Base-by-base conservation (phyloP, 129 eudicot genomes). In the Scalesia atractyloides region DNA sequence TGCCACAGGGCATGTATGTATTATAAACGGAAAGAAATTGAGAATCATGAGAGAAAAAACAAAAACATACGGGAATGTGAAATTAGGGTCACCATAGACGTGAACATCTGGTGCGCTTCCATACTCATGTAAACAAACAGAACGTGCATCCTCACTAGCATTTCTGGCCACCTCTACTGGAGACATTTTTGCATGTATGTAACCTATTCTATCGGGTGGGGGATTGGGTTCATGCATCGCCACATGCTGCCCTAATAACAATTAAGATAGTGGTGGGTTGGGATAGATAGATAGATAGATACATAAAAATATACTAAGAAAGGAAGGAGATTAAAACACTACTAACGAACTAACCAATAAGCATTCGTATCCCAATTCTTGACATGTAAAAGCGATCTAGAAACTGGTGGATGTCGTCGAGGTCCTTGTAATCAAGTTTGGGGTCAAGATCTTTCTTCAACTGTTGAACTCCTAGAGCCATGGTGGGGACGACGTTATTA, bases 71-170 rank as follows among this genome's bases (percentile, higher is more conserved):
- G 99, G 99, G 73, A 94, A 94, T 46, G 93, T 86, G 75, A 94
- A 94, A 34, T 80, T 72, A 71, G 91, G 96, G 75, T 90, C 99
- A 58, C 99, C 99, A 44, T 90, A 90, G 72, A 94, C 85, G n/a
- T 54, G 84, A 51, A 94, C 76, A 9, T 94, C 93, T 5, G 99
- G 99, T 56, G 97, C 96, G 77, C 88, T 83, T 14, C 99, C 99
- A 79, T 87, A 94, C 64, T 94, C 96, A 24, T 96, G 84, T 77
- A 86, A 70, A 61, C 99, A 94, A 50, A 94, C 75, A 66, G 82
- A 71, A 56, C 99, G 96, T 73, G 99, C 99, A 84, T 94, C 99
- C 66, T 94, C 99, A 75, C 97, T 84, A 43, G 99, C 97, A 83
- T 80, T 71, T 81, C 84, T 79, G 47, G 93, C 97, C 37, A 94